A percentile compares a stretch with the other conserved stretches of the same genome.
phyloP scores from a whole-genome alignment of 2,329 filamentous ascomycete species.

The Aspergillus sp. region DNA sequence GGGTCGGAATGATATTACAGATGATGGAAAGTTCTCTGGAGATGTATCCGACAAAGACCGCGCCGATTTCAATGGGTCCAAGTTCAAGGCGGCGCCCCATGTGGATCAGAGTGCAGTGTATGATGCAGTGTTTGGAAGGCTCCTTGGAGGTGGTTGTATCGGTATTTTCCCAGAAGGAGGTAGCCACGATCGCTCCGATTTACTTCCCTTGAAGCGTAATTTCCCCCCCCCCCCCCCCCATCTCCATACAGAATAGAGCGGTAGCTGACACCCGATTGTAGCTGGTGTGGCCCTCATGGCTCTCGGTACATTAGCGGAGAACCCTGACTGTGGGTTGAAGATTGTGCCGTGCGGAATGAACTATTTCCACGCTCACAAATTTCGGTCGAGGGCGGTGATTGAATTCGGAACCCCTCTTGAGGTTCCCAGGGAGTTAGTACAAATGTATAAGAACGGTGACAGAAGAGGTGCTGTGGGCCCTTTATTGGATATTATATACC shows the following conservation, averaged over 20 bases:
- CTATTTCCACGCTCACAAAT: conserved; percentile 99
- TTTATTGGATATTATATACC: conserved; percentile 82
- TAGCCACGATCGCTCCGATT: conserved; percentile 88
- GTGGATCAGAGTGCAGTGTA: conserved; percentile 94
- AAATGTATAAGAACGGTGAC: conserved; percentile 80
- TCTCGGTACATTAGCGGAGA: conserved; percentile 79
- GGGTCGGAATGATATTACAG: conserved; percentile 70
- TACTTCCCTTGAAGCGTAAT: conserved; percentile 78
- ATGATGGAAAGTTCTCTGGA: conserved; percentile 62
- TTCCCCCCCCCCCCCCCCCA: background rate
- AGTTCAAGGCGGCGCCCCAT: conserved; percentile 86
- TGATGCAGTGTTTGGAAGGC: conserved; percentile 82
- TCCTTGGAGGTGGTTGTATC: conserved; percentile 81
- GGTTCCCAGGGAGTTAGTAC: conserved; percentile 76
- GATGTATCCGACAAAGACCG: conserved; percentile 54
- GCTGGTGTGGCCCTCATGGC: conserved; percentile 98
- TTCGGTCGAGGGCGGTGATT: conserved; percentile 90
- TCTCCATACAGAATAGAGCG: background rate
- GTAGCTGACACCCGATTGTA: conserved; percentile 27
- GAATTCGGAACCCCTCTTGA: conserved; percentile 92
- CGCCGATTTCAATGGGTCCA: conserved; percentile 69
- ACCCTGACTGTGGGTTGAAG: conserved; percentile 83
- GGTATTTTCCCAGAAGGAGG: conserved; percentile 97
- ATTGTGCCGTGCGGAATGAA: conserved; percentile 99
- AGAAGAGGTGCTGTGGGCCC: conserved; percentile 83